Evolutionary conservation across 2,329 filamentous ascomycete species (phyloP).

Genomic region (Neonectria punicea): DNA sequence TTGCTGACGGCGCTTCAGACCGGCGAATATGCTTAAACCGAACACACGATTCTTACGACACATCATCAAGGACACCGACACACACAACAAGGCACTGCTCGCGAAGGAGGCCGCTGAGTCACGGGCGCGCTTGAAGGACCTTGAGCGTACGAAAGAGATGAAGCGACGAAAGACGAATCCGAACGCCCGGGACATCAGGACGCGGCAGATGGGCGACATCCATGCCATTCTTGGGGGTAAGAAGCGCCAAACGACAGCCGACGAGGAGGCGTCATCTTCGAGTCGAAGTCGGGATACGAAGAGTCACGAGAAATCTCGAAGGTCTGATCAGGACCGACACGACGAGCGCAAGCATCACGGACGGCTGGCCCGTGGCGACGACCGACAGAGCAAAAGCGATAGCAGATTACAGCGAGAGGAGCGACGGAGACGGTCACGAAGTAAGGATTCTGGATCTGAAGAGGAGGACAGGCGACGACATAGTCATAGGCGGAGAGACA

Average conservation of each 20-base stretch:
- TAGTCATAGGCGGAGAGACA: slow-evolving; percentile 34
- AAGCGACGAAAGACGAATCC: slow-evolving; percentile 58
- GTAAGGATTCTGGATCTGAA: slow-evolving; percentile 25
- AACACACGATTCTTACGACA: slow-evolving; percentile 91
- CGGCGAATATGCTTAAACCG: slow-evolving; percentile 79
- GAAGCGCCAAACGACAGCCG: slow-evolving; percentile 46
- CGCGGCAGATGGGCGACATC: slow-evolving; percentile 69
- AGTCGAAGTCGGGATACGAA: slow-evolving; percentile 30
- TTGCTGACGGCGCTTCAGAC: slow-evolving; percentile 56
- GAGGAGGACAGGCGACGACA: slow-evolving; percentile 28
- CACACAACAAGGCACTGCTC: slow-evolving; percentile 86
- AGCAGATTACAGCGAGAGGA: slow-evolving; percentile 32
- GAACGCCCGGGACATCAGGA: slow-evolving; percentile 62
- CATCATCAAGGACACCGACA: slow-evolving; percentile 88
- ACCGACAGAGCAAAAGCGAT: slow-evolving; percentile 28
- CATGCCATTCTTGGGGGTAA: slow-evolving; percentile 65
- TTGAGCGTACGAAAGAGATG: slow-evolving; percentile 62
- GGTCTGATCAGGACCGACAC: slow-evolving; percentile 26
- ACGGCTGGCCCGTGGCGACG: slow-evolving; percentile 39
- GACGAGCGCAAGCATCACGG: slow-evolving; percentile 37
- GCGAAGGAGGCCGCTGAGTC: slow-evolving; percentile 87
- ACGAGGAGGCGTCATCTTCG: slow-evolving; percentile 32
- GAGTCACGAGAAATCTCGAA: slow-evolving; percentile 16
- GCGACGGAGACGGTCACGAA: slow-evolving; percentile 31
- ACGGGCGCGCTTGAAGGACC: slow-evolving; percentile 71